phyloP scores from a whole-genome alignment of 345 rosid species.

The Boechera stricta region DNA sequence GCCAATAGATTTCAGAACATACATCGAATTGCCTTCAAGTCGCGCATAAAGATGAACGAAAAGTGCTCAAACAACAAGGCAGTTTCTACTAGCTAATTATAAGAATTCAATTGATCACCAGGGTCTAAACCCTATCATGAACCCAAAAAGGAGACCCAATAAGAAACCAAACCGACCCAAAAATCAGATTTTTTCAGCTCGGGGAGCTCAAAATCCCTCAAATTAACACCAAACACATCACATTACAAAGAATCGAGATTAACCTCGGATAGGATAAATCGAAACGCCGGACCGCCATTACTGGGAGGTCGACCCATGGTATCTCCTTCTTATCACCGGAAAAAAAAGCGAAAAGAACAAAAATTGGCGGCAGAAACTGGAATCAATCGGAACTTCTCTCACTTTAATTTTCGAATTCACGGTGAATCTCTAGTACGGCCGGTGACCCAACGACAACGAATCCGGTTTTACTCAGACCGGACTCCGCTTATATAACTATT shows the following conservation, averaged over 20 bases:
- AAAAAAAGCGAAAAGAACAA: background rate
- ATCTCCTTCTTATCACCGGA: conserved; percentile 20
- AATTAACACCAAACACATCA: conserved; percentile 7
- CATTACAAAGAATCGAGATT: conserved; percentile 5
- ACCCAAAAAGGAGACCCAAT: background rate
- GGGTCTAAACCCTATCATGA: conserved; percentile 33
- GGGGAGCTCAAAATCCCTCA: conserved; percentile 3
- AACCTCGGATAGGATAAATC: conserved; percentile 78
- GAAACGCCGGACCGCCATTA: conserved; percentile 96
- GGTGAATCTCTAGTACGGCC: conserved; percentile 29
- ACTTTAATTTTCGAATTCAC: conserved; percentile 26
- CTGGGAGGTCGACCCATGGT: conserved; percentile 95
- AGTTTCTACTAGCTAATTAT: background rate
- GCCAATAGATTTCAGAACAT: background rate
- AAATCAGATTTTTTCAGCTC: background rate
- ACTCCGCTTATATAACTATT: conserved; percentile 14
- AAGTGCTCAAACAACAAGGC: conserved; percentile 19
- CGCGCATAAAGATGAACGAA: background rate
- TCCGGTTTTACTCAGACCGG: conserved; percentile 34
- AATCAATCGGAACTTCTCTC: conserved; percentile 26
- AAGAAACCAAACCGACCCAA: conserved; percentile 10
- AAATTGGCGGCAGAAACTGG: conserved; percentile 24
- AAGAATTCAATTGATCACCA: conserved; percentile 10
- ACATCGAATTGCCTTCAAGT: conserved; percentile 7
- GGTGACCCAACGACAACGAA: conserved; percentile 17